Evolutionary conservation across 768 basidiomycete genomes (phyloP), one percentile per base, ranked within the genome.

Genomic region (Termitomyces bulborhizus): DNA sequence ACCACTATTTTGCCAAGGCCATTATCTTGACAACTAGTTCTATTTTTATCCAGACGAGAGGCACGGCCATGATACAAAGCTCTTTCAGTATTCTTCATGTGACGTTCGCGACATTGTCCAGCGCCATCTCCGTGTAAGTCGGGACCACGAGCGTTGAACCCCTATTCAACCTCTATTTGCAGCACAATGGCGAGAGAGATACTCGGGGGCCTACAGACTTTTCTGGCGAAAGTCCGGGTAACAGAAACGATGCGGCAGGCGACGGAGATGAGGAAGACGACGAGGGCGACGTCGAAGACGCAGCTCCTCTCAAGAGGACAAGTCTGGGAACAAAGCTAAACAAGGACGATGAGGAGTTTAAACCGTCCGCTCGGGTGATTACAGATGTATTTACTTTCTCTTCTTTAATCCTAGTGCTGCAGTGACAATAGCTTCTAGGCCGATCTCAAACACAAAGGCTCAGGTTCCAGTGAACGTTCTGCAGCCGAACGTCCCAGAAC

Each of bases 81-180:
- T 86, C n/a, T 85, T 83, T 67, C 83, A 88, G 63, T 88, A 88
- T 60, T 82, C 80, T 66, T 88, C 86, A 4, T 64, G 61, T 15
- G 82, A 85, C 63, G 76, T 81, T 55, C 73, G 79, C 54, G 73
- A 76, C 56, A 80, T 86, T 54, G 78, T 88, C 24, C 75, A 83
- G 59, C 77, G 83, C 50, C 84, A 86, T 65, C 60, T 81, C 40
- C 71, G 78, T 32, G 73, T 75, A 57, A 39, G 69, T 63, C 24
- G 29, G 32, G 8, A 8, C 16, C n/a, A 4, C 29, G 18, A 26
- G 6, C 15, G 42, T 26, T 50, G 6, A 15, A 11, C 46, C n/a
- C 42, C 27, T 40, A 49, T 32, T 53, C 34, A 59, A 55, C 41
- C 31, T 29, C 34, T 46, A 49, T 29, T 21, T 16, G 54, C 62